These are phyloP conservation scores for Datura wrightii DNA, from an alignment of 257 asterid species.

Conservation along the genomic window DNA sequence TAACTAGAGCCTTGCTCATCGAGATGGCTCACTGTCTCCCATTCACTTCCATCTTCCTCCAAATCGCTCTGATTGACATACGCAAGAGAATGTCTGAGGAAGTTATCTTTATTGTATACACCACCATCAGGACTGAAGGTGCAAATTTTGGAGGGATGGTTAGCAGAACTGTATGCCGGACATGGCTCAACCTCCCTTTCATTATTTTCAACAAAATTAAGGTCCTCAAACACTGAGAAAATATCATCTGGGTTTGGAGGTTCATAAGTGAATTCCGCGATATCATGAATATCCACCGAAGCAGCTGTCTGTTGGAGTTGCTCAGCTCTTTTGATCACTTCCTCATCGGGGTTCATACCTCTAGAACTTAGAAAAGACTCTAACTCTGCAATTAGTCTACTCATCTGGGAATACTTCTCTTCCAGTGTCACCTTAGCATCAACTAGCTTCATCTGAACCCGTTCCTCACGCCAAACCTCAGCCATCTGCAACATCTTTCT, in stretches of 20 bases:
- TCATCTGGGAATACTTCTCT: slow-evolving; percentile 66
- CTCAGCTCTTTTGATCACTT: slow-evolving; percentile 58
- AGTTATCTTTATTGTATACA: slow-evolving; percentile 41
- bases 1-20: slow-evolving; percentile 68
- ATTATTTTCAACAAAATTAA: slow-evolving; percentile 44
- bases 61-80: slow-evolving; percentile 49
- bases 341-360: slow-evolving; percentile 39
- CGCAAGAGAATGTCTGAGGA: slow-evolving; percentile 40
- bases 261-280: slow-evolving; percentile 62
- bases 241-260: slow-evolving; percentile 65
- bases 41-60: slow-evolving; percentile 70
- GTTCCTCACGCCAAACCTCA: slow-evolving; percentile 84
- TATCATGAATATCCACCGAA: slow-evolving; percentile 56
- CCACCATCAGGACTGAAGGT: slow-evolving; percentile 51
- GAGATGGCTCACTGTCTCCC: slow-evolving; percentile 79
- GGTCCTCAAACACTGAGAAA: slow-evolving; percentile 59
- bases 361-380: slow-evolving; percentile 49
- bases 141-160: slow-evolving; percentile 48
- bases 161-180: slow-evolving; percentile 46
- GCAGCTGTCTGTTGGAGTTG: slow-evolving; percentile 54
- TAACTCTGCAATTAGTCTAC: slow-evolving; percentile 53
- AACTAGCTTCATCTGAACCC: slow-evolving; percentile 71
- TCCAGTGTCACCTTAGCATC: slow-evolving; percentile 78
- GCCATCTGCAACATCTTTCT: slow-evolving; percentile 82
- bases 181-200: slow-evolving; percentile 52